Evolutionary conservation across 768 basidiomycete genomes (phyloP), one percentile per base, ranked within the genome.

Genomic region (Suillus bovinus): DNA sequence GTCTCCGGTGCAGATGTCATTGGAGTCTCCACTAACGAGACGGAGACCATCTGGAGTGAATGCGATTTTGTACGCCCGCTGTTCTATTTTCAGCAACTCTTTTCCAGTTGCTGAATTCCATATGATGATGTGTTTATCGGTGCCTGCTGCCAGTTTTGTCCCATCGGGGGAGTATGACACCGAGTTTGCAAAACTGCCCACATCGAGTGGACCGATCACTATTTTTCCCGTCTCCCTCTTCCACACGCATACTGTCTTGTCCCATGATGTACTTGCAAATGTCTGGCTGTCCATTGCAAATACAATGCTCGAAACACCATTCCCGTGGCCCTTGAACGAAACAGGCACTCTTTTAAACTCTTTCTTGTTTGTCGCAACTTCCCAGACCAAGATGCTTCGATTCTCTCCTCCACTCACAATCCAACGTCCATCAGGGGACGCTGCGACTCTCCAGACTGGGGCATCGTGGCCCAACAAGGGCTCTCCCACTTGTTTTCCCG

Each of bases 291-390:
- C 58, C 6, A 8, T 16, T 29, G 42, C 20, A 24, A 31, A 50
- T 46, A 22, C 44, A 8, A 42, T 10, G 4, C 5, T 3, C 7
- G 0, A 0, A n/a, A 33, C 3, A 2, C 1, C 0, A 7, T 1
- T 0, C 31, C 2, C 3, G 3, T 52, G 31, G 2, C 29, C 31
- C 10, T 52, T 33, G 20, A 20, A 33, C 5, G 29, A 34, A 4
- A 20, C 2, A 2, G 22, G 29, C 4, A 29, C 11, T 27, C 27
- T 22, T 2, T 46, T 24, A 11, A n/a, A 5, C 1, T 16, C 27
- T 39, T 4, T 16, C 46, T 47, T 16, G 13, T 47, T 24, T 16
- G 24, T 27, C 1, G 46, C 14, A 46, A 47, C 46, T 47, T 47
- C 24, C 46, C 46, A 47, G 24, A 27, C 24, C 24, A 47, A 24